A percentile compares a stretch with the other conserved stretches of the same genome.
Conservation (phyloP, 139 green algal species). For the Chlamydomonas asymmetrica region DNA sequence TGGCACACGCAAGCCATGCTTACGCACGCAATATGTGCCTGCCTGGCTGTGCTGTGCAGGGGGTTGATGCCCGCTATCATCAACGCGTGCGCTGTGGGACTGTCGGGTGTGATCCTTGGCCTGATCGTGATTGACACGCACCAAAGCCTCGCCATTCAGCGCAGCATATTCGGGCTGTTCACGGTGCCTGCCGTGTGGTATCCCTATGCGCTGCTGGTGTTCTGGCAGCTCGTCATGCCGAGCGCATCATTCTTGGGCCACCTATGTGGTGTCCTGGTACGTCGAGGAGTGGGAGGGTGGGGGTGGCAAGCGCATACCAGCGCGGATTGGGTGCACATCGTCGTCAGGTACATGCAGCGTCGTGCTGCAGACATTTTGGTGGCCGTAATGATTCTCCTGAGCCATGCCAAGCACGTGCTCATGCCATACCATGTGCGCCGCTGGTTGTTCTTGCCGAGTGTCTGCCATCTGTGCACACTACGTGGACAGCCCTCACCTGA, state of each 20-base stretch:
- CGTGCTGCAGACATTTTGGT: not conserved
- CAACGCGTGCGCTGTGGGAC: slow-evolving; percentile 65
- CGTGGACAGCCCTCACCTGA: not conserved
- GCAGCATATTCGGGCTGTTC: slow-evolving; percentile 69
- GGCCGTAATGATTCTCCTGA: not conserved
- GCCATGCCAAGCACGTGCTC: not conserved
- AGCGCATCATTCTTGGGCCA: slow-evolving; percentile 72
- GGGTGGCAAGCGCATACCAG: not conserved
- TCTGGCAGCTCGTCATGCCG: slow-evolving; percentile 80
- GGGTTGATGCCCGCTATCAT: not conserved
- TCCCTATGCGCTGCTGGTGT: slow-evolving; percentile 68
- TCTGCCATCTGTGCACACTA: not conserved
- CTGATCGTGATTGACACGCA: slow-evolving; percentile 68
- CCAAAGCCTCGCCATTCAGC: slow-evolving; percentile 9
- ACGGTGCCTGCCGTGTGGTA: slow-evolving; percentile 57
- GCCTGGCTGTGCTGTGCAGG: not conserved
- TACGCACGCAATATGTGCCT: not conserved
- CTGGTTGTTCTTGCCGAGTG: not conserved
- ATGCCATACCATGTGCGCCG: not conserved
- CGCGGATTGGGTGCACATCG: not conserved
- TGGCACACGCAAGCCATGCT: not conserved
- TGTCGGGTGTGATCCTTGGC: slow-evolving; percentile 77
- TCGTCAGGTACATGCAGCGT: no score
- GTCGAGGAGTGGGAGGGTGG: not conserved
- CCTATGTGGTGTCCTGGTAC: slow-evolving; percentile 68